Evolutionary conservation across 306 rosid species (phyloP), one percentile per base, ranked within the genome.

Genomic region (Argentina anserina): DNA sequence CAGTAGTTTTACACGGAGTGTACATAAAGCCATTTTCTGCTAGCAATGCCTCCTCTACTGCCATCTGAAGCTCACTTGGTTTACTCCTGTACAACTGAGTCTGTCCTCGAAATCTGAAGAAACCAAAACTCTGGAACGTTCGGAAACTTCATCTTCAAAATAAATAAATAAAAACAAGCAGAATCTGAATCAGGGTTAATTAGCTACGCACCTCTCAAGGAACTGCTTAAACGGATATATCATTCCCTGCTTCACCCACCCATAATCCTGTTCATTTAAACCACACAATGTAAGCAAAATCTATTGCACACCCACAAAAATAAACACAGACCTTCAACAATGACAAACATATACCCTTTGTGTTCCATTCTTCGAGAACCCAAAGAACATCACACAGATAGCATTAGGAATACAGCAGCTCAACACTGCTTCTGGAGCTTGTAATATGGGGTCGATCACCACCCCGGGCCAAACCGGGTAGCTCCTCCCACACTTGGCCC

Each of bases 171-270:
- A 36, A 71, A 79, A 36, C 36, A 60, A 59, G 40, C 43, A 13
- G 37, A 59, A 65, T 55, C 15, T 56, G 71, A 70, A 40, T 40
- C 65, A 49, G 26, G n/a, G 72, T 47, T 43, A 29, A 14, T 47
- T 42, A 69, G 75, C 75, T 59, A 81, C 87, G 21, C 36, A 94
- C 99, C 97, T 91, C 73, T 86, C 91, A 82, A 91, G 72, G 84
- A 89, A 94, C 53, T 87, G 83, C 70, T 11, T 20, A 65, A 94
- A 94, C 17, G 99, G 99, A 76, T 80, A 91, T 40, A 94, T 75
- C 95, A 80, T 88, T 75, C 97, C 99, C 81, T 94, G 99, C 89
- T 79, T 94, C 83, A 87, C 97, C 99, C 99, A 94, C 25, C 95
- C 96, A 52, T 91, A 91, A 75, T 94, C 97, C 99, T 94, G 96